These are phyloP conservation scores for Solanum virginianum DNA, from an alignment of 257 asterid species.

Conservation along the genomic window DNA sequence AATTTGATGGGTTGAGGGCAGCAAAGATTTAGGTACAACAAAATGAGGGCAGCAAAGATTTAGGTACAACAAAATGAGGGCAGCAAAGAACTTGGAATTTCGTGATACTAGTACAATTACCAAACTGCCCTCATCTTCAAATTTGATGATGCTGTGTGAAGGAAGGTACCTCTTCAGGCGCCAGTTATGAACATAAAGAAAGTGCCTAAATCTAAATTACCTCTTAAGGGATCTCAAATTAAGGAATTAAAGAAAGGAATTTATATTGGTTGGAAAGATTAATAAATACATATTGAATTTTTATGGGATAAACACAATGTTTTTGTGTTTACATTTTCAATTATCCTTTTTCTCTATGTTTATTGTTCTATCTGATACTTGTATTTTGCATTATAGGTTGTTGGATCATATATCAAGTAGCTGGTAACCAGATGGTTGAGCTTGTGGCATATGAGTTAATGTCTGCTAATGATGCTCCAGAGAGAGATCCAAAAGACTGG, in stretches of 20 bases:
- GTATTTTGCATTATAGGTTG: constrained; percentile 47
- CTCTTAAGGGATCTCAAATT: not conserved
- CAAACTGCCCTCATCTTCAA: not conserved
- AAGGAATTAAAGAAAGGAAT: not conserved
- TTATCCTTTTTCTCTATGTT: not conserved
- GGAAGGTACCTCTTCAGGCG: not conserved
- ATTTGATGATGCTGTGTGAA: not conserved
- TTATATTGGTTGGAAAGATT: not conserved
- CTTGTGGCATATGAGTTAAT: constrained; percentile 74
- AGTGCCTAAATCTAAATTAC: not conserved
- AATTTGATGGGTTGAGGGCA: not conserved
- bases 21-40: not conserved
- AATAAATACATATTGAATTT: not conserved
- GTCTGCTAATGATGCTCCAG: constrained; percentile 96
- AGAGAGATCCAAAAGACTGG: constrained; percentile 97
- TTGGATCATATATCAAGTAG: constrained; percentile 65
- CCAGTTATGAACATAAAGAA: not conserved
- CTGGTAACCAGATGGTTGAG: constrained; percentile 41
- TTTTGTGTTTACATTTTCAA: not conserved
- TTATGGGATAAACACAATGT: not conserved
- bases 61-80: not conserved
- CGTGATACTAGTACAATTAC: not conserved
- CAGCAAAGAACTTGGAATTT: no score
- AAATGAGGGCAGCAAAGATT: not conserved
- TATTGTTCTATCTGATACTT: not conserved